Conservation (phyloP, 2,329 filamentous ascomycete genomes). For the Drechslerella stenobrocha region DNA sequence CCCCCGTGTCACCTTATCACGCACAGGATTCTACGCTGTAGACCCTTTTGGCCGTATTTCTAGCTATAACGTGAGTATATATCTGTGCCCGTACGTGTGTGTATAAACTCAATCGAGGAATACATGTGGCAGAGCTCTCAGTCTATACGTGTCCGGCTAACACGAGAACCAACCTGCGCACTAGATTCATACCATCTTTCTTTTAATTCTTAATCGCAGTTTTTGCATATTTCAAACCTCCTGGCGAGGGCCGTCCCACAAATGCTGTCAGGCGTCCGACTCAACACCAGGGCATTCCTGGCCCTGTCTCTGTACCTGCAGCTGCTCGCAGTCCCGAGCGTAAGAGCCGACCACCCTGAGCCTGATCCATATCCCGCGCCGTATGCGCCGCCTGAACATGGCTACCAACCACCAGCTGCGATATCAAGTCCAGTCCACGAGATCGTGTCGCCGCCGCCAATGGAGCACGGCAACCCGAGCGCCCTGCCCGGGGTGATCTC, state of each 20-base stretch:
- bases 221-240: slow-evolving; percentile 14
- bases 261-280: slow-evolving; percentile 15
- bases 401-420: slow-evolving; percentile 22
- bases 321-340: slow-evolving; percentile 28
- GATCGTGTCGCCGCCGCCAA: slow-evolving; percentile 29
- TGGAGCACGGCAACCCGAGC: neutral
- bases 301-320: slow-evolving; percentile 37
- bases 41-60: slow-evolving; percentile 27
- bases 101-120: neutral
- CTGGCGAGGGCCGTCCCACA: slow-evolving; percentile 34
- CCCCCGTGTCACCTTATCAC: slow-evolving; percentile 28
- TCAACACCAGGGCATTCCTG: slow-evolving; percentile 33
- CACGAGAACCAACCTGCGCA: too few relatives aligned
- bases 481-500: slow-evolving; percentile 23
- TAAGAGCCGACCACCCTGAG: slow-evolving; percentile 12
- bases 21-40: slow-evolving; percentile 5
- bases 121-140: too few relatives aligned
- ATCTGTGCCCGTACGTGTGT: neutral
- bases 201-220: slow-evolving; percentile 6
- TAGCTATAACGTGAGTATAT: slow-evolving; percentile 19
- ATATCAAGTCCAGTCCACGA: slow-evolving; percentile 20
- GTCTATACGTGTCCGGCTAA: too few relatives aligned
- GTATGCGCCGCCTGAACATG: slow-evolving; percentile 17
- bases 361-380: slow-evolving; percentile 15
- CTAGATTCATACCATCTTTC: neutral